Conservation (phyloP, 169 alveolate species). For the Eimeria mitis region DNA sequence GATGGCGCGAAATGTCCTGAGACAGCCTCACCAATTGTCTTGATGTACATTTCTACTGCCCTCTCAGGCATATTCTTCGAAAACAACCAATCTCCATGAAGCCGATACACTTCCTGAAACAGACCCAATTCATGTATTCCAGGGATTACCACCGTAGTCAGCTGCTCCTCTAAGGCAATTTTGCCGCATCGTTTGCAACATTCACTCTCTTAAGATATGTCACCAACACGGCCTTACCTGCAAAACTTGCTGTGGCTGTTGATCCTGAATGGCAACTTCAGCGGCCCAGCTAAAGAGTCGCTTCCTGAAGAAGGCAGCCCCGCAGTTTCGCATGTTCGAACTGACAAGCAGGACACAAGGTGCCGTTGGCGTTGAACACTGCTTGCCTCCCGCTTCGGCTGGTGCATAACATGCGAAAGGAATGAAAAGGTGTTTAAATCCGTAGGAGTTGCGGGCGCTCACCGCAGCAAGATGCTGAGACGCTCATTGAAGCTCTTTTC, state of each 20-base stretch:
- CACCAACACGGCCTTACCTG: constrained; percentile 67
- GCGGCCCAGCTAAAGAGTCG: constrained; percentile 84
- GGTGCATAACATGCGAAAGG: neutral
- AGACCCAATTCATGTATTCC: neutral
- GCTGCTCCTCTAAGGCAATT: neutral
- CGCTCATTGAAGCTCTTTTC: constrained; percentile 77
- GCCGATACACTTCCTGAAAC: constrained; percentile 81
- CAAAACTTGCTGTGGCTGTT: constrained; percentile 76
- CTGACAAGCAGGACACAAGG: neutral
- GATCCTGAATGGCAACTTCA: constrained; percentile 76
- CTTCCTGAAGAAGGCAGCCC: constrained; percentile 56
- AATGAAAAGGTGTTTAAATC: neutral
- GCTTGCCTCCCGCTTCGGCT: neutral
- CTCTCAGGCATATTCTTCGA: constrained; percentile 77
- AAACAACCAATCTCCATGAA: constrained; percentile 83
- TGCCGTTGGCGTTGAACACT: neutral
- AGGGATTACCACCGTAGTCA: neutral
- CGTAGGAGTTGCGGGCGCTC: neutral
- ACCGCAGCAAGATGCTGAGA: constrained; percentile 77
- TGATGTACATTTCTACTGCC: constrained; percentile 81
- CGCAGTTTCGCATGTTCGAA: neutral
- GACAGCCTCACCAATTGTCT: constrained; percentile 77
- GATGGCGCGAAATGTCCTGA: neutral
- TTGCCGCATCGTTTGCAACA: neutral
- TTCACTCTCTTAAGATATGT: no score